Evolutionary conservation across 305 asterid species (phyloP).

Genomic region (Vinca major): DNA sequence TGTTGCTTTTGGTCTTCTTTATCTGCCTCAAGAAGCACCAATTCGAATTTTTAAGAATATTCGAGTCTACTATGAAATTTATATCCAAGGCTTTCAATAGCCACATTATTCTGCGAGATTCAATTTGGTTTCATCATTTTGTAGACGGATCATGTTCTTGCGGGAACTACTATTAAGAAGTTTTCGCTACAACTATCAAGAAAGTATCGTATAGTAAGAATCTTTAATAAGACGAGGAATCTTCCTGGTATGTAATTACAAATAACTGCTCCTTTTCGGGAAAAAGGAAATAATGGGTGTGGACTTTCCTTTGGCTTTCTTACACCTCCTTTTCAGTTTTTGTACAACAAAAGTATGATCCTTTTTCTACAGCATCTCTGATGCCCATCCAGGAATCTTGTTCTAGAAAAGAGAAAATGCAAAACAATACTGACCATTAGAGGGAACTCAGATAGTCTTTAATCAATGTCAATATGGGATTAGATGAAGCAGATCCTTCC

Average conservation of each 20-base stretch:
- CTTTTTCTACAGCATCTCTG: neutral
- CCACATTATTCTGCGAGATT: conserved; percentile 50
- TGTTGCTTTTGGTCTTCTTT: conserved; percentile 56
- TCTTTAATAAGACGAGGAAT: no score
- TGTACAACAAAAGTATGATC: neutral
- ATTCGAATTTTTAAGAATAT: conserved; percentile 61
- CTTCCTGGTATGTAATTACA: neutral
- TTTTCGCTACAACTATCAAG: no score
- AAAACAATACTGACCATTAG: conserved; percentile 1
- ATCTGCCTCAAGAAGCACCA: conserved; percentile 38
- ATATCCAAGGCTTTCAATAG: conserved; percentile 37
- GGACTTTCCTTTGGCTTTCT: neutral
- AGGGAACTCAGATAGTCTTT: conserved; percentile 52
- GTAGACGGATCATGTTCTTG: conserved; percentile 59
- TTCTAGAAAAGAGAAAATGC: no score
- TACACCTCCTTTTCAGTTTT: neutral
- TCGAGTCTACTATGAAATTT: conserved; percentile 55
- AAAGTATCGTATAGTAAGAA: no score
- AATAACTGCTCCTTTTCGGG: no score
- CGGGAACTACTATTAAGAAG: conserved; percentile 57
- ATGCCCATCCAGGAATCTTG: neutral
- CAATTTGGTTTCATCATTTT: conserved; percentile 75
- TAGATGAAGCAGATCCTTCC: conserved; percentile 45
- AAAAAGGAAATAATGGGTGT: neutral
- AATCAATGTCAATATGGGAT: conserved; percentile 35